phyloP scores from a whole-genome alignment of 2,329 filamentous ascomycete species.

The Thelonectria rubi region DNA sequence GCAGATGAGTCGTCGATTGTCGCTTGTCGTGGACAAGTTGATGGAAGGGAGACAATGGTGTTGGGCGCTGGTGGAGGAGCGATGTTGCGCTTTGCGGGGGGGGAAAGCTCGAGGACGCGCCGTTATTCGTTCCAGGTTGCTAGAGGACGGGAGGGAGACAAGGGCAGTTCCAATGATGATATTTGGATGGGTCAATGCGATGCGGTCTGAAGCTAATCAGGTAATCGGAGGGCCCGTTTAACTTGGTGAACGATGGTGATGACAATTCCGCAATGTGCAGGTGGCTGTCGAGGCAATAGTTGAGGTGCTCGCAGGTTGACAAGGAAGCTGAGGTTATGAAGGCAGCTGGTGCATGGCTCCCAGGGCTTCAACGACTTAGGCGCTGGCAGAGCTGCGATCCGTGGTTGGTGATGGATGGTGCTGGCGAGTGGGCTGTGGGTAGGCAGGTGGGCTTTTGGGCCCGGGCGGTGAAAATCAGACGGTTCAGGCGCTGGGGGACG shows the following conservation, averaged over 20 bases:
- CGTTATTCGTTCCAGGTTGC: slow-evolving; percentile 31
- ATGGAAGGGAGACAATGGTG: slow-evolving; percentile 16
- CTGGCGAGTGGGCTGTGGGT: not conserved
- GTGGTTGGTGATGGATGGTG: slow-evolving; percentile 1
- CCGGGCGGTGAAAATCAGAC: slow-evolving; percentile 18
- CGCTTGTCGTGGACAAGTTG: slow-evolving; percentile 29
- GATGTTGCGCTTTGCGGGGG: slow-evolving; percentile 44
- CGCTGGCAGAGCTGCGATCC: not conserved
- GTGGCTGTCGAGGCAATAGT: not conserved
- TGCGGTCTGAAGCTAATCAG: slow-evolving; percentile 1
- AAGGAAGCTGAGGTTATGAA: not conserved
- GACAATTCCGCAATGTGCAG: not conserved
- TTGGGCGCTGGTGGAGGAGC: slow-evolving; percentile 38
- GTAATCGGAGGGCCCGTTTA: not conserved
- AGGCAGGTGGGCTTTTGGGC: not conserved
- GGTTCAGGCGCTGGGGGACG: slow-evolving; percentile 8
- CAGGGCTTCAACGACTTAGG: not conserved
- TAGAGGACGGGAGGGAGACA: slow-evolving; percentile 31
- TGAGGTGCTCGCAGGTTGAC: not conserved
- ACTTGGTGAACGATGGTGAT: no score
- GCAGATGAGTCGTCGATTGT: slow-evolving; percentile 28
- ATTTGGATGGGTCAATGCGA: slow-evolving; percentile 3
- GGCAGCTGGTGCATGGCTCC: slow-evolving; percentile 11
- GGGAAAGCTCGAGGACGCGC: slow-evolving; percentile 37
- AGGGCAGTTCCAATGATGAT: slow-evolving; percentile 10